Evolutionary conservation across 2,329 filamentous ascomycete species (phyloP), one percentile per base, ranked within the genome.

Genomic region (Botryotinia narcissicola): DNA sequence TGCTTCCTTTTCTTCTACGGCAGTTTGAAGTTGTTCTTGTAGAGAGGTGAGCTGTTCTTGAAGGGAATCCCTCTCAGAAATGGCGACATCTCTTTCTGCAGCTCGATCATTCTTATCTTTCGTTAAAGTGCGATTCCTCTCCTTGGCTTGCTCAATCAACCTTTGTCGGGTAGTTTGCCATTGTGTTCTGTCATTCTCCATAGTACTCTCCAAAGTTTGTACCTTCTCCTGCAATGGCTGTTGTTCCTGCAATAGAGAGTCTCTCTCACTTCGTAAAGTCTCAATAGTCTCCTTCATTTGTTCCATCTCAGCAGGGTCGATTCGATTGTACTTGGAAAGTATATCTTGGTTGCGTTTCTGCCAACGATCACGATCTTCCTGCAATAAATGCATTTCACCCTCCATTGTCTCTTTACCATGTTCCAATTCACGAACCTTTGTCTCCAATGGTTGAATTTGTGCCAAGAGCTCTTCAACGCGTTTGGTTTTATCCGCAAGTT

Each of bases 281-380:
- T 89, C 84, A 71, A 98, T 88, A 74, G 91, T 91, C 80, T 92
- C 90, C 84, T 96, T 97, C 73, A 99, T 87, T 74, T 92, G 91
- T 78, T 98, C 95, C 81, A 98, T 88, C 80, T 98, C 95, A 4
- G 93, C 93, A 61, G 96, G 95, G 80, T 99, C 96, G 70, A 97
- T 93, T 73, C 95, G 93, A 78, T 97, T 95, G 80, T 98, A 98
- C 81, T 97, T 98, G 77, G 94, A 94, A 69, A 99, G 88, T 75
- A 99, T 98, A 78, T 97, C 93, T 81, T 98, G 94, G 1, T 94
- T 97, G 37, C 96, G 92, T 85, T 98, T 95, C 83, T 97, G 94
- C 93, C 95, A 98, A 73, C 93, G 90, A 81, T 98, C 95, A 25
- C 96, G 91, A 80, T 98, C 95, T 79, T 96, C 92, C 77, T 97